These are phyloP conservation scores for Arabidopsis hybrid DNA, from an alignment of 441 rosid genomes.

Conservation along the genomic window DNA sequence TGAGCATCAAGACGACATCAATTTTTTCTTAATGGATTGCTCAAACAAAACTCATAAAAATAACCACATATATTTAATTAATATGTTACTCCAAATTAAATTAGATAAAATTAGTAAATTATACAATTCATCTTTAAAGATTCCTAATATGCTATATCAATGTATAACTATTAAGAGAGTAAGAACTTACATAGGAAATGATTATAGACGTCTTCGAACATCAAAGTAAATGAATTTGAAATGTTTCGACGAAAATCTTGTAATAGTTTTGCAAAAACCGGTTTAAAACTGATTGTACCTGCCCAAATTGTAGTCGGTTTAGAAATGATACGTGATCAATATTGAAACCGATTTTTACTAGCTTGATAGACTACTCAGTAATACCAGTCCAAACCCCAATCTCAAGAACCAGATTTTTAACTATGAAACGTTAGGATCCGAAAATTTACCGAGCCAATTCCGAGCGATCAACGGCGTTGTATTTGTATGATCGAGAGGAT, in stretches of 20 bases:
- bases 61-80: too few relatives aligned
- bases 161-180: too few relatives aligned
- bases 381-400: neutral
- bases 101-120: too few relatives aligned
- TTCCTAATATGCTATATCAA: too few relatives aligned
- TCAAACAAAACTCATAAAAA: too few relatives aligned
- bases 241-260: neutral
- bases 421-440: neutral
- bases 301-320: neutral
- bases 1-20: too few relatives aligned
- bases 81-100: too few relatives aligned
- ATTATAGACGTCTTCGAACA: neutral
- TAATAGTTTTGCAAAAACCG: neutral
- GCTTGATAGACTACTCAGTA: neutral
- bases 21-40: too few relatives aligned
- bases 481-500: neutral
- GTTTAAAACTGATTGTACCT: neutral
- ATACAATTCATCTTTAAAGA: too few relatives aligned
- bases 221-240: neutral
- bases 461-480: neutral
- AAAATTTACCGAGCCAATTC: neutral
- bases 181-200: neutral
- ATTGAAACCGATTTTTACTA: neutral
- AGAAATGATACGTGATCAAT: neutral
- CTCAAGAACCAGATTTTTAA: neutral